Conservation (phyloP, 2,329 filamentous ascomycete genomes). For the Colletotrichum sp. region DNA sequence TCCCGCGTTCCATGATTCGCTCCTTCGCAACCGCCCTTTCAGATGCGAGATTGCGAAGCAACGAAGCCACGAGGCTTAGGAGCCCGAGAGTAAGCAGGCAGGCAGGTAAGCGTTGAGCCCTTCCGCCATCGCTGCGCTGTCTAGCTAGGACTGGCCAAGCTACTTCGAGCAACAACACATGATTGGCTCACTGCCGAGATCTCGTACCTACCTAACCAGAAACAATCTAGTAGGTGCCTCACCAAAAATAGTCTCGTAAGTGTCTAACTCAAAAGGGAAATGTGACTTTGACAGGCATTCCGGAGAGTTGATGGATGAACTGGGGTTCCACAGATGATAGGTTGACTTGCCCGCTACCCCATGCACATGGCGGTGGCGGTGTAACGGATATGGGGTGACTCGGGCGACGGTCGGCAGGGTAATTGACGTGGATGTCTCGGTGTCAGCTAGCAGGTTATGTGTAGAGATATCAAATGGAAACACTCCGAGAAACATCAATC, state of each 20-base stretch:
- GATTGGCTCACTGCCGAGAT: background rate
- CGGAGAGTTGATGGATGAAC: background rate
- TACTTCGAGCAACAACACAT: background rate
- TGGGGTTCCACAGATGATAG: background rate
- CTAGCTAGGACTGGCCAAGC: background rate
- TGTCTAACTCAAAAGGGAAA: background rate
- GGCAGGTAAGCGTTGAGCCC: background rate
- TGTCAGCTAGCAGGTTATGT: background rate
- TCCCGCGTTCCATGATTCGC: background rate
- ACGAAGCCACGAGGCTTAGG: background rate
- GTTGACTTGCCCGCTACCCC: background rate
- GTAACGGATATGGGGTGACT: background rate
- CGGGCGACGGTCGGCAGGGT: background rate
- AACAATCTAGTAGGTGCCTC: background rate
- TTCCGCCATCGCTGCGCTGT: background rate
- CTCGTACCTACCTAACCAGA: background rate
- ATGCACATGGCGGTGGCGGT: background rate
- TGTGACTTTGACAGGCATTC: background rate
- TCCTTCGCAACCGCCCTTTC: background rate
- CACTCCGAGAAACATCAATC: background rate
- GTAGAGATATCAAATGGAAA: background rate
- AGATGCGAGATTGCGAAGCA: background rate
- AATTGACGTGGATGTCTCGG: background rate
- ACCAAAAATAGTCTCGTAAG: background rate
- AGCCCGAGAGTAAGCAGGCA: background rate